A percentile compares a stretch with the other conserved stretches of the same genome.
Conservation (phyloP, 768 basidiomycete species). For the Mycena pura region DNA sequence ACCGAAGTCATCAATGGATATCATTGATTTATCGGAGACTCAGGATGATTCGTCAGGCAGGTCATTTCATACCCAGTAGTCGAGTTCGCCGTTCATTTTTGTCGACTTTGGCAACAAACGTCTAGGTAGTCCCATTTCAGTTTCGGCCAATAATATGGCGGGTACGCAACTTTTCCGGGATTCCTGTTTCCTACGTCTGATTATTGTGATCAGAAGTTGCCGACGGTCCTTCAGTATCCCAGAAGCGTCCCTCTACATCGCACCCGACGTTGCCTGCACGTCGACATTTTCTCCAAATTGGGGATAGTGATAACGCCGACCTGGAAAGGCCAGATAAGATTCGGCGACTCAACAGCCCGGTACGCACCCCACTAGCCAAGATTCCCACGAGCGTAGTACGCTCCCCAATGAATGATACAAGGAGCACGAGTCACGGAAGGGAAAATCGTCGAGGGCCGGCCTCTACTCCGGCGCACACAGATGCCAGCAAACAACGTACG, state of each 20-base stretch:
- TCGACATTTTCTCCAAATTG: conserved; percentile 4
- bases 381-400: not conserved
- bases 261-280: conserved; percentile 11
- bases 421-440: conserved; percentile 23
- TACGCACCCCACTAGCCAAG: conserved; percentile 7
- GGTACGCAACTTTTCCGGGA: too few species aligned
- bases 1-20: not conserved
- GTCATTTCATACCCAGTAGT: not conserved
- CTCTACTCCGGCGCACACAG: conserved; percentile 33
- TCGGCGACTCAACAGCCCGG: conserved; percentile 22
- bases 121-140: too few species aligned
- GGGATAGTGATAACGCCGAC: conserved; percentile 4
- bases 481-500: conserved; percentile 30
- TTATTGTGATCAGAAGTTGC: not conserved
- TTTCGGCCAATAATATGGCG: too few species aligned
- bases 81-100: too few species aligned
- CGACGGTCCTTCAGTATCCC: not conserved
- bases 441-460: conserved; percentile 34
- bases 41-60: conserved; percentile 50
- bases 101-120: too few species aligned
- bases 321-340: conserved; percentile 20
- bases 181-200: not conserved
- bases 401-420: conserved; percentile 1
- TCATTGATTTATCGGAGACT: conserved; percentile 26
- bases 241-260: conserved; percentile 1